Percentiles rank a stretch among this genome's conserved stretches.
Conservation (phyloP, 257 asterid genomes). For the Plantago ovata region DNA sequence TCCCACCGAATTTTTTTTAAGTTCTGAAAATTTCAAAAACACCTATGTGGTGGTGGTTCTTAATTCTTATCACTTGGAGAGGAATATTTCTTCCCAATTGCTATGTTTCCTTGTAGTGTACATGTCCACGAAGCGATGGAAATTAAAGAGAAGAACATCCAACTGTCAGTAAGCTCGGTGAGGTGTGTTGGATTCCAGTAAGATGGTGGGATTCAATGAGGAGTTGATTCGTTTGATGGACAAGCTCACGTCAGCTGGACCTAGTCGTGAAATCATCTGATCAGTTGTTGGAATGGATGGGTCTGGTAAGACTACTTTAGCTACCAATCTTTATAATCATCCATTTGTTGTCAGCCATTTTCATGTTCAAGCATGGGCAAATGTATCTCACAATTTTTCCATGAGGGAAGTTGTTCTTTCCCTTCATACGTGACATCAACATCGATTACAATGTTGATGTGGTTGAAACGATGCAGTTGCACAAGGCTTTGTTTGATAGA, state of each 20-base stretch:
- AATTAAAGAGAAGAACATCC: not conserved
- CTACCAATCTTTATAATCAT: not conserved
- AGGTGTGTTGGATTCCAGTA: not conserved
- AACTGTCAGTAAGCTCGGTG: not conserved
- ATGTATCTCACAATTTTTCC: not conserved
- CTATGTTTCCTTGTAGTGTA: too few relatives aligned
- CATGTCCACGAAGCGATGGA: not conserved
- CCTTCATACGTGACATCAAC: not conserved
- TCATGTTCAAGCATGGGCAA: not conserved
- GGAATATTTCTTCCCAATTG: too few relatives aligned
- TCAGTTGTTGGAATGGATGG: conserved; percentile 1
- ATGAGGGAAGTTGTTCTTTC: not conserved
- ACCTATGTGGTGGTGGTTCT: too few relatives aligned
- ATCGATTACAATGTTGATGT: not conserved
- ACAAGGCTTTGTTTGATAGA: not conserved
- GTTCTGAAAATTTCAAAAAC: too few relatives aligned
- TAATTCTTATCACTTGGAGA: too few relatives aligned
- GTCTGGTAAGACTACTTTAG: conserved; percentile 1
- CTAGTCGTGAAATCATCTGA: not conserved
- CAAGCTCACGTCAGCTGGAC: not conserved
- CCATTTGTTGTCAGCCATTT: not conserved
- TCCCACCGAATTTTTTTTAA: too few relatives aligned
- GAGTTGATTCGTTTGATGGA: conserved; percentile 1
- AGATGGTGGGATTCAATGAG: not conserved
- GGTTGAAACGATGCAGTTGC: not conserved